Percentiles rank a stretch among this genome's conserved stretches.
These are phyloP conservation scores for Exophiala dermatitidis DNA, from an alignment of 2,329 filamentous ascomycete genomes.

Conservation along the genomic window DNA sequence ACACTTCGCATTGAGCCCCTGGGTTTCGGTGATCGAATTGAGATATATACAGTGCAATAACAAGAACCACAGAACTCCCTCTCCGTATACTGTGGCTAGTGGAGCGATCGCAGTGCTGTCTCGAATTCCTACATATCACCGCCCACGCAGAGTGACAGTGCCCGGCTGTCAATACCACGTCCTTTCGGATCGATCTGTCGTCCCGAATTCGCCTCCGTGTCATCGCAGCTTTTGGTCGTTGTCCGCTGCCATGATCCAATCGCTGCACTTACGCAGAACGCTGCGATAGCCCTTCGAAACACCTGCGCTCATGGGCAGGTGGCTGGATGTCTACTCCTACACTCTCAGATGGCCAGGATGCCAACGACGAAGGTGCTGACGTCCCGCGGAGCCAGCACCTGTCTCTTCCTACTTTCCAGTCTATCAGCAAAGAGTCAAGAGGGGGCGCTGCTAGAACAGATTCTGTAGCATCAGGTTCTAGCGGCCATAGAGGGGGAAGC, in stretches of 20 bases:
- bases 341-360: slow-evolving; percentile 13
- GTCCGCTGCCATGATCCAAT: slow-evolving; percentile 15
- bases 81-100: no score
- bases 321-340: slow-evolving; percentile 22
- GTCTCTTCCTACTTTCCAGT: slow-evolving; percentile 19
- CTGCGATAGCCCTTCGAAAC: slow-evolving; percentile 18
- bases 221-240: background rate
- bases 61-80: no score
- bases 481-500: slow-evolving; percentile 8
- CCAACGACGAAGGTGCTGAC: slow-evolving; percentile 8
- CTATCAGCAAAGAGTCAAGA: slow-evolving; percentile 12
- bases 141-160: no score
- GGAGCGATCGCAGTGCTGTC: no score
- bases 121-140: no score
- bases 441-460: slow-evolving; percentile 12
- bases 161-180: background rate
- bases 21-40: no score
- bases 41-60: no score
- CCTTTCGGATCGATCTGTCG: background rate
- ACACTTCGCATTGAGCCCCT: no score
- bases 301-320: slow-evolving; percentile 23
- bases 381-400: slow-evolving; percentile 5
- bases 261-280: slow-evolving; percentile 11
- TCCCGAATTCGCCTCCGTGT: background rate
- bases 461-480: slow-evolving; percentile 11